phyloP scores from a whole-genome alignment of 176 grass and related monocot genomes.

The Elaeis guineensis region DNA sequence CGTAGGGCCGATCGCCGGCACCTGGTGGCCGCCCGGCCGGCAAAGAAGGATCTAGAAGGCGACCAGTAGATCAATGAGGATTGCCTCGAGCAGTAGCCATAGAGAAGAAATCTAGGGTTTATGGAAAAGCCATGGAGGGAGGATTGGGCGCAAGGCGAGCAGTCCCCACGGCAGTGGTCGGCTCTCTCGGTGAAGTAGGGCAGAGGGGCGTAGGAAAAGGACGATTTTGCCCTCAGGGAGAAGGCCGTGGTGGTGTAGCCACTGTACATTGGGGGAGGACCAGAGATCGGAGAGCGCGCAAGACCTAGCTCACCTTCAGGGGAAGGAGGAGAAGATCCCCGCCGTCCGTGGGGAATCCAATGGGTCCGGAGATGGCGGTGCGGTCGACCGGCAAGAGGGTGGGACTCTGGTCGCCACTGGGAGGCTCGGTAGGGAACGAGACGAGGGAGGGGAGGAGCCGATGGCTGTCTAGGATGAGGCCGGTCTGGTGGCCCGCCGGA shows the following conservation, averaged over 20 bases:
- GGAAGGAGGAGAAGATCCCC: not conserved
- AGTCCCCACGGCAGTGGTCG: not conserved
- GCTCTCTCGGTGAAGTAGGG: not conserved
- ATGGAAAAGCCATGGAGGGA: not conserved
- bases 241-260: slow-evolving; percentile 1
- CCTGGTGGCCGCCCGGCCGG: not conserved
- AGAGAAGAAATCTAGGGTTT: slow-evolving; percentile 16
- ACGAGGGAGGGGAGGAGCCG: slow-evolving; percentile 19
- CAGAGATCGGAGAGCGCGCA: not conserved
- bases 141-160: not conserved
- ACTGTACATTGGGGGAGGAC: slow-evolving; percentile 10
- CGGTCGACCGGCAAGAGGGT: slow-evolving; percentile 32
- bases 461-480: too few species aligned
- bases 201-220: not conserved
- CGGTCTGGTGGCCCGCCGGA: too few species aligned
- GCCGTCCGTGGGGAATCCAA: slow-evolving; percentile 9
- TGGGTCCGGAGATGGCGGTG: slow-evolving; percentile 29
- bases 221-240: slow-evolving; percentile 20
- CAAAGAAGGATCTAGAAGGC: slow-evolving; percentile 7
- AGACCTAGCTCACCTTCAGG: too few species aligned
- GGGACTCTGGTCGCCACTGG: slow-evolving; percentile 2
- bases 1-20: too few species aligned
- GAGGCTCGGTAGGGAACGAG: slow-evolving; percentile 9
- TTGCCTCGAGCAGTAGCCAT: slow-evolving; percentile 11
- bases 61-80: slow-evolving; percentile 16